Evolutionary conservation across 345 rosid genomes (phyloP).

Genomic region (Cardamine occulta): DNA sequence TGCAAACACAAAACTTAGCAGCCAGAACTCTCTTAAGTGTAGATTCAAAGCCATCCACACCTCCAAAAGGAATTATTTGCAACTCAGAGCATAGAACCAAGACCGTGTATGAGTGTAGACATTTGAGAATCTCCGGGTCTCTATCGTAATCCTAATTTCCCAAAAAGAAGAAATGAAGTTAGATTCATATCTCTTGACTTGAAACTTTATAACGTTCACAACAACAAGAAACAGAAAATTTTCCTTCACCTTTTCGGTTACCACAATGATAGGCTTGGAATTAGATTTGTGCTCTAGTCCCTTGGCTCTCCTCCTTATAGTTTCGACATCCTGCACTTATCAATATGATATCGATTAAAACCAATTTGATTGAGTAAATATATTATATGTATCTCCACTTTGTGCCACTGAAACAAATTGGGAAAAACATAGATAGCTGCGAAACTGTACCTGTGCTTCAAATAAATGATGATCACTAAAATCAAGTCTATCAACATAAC

Average conservation of each 20-base stretch:
- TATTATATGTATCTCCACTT: neutral
- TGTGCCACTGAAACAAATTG: neutral
- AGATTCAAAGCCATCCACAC: constrained; percentile 51
- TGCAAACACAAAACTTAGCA: constrained; percentile 38
- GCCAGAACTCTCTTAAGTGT: constrained; percentile 47
- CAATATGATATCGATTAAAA: neutral
- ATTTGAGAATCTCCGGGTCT: constrained; percentile 64
- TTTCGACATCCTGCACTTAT: constrained; percentile 58
- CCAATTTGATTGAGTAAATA: neutral
- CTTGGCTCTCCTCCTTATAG: constrained; percentile 52
- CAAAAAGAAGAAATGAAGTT: constrained; percentile 6
- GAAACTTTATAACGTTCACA: constrained; percentile 3
- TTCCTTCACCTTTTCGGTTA: constrained; percentile 71
- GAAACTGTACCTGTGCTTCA: constrained; percentile 48
- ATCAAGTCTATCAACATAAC: constrained; percentile 62
- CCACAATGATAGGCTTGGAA: constrained; percentile 59
- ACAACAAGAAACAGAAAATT: constrained; percentile 4
- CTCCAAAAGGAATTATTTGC: constrained; percentile 49
- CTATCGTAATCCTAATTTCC: constrained; percentile 74
- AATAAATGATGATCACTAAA: constrained; percentile 76
- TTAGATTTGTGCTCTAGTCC: constrained; percentile 54
- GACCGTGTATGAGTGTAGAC: constrained; percentile 52
- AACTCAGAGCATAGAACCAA: constrained; percentile 67
- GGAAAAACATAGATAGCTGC: neutral
- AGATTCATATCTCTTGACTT: constrained; percentile 17